Evolutionary conservation across 306 rosid genomes (phyloP).

Genomic region (Crotalaria pallida): DNA sequence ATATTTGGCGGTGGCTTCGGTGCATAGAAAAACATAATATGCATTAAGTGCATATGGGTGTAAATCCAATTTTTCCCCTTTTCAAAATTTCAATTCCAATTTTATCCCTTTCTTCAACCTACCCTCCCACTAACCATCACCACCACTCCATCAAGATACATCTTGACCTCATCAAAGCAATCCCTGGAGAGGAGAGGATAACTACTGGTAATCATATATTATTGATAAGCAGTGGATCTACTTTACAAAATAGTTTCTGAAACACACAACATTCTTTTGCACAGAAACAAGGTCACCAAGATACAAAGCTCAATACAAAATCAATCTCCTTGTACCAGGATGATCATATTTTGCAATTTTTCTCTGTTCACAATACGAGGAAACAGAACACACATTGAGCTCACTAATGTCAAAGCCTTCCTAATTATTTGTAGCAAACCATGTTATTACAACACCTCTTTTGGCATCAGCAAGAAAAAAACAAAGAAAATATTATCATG

Average conservation of each 20-base stretch:
- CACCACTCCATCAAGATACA: too few relatives aligned
- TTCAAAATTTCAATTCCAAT: too few relatives aligned
- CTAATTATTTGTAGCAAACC: constrained; percentile 38
- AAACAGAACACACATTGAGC: constrained; percentile 24
- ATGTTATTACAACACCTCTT: constrained; percentile 28
- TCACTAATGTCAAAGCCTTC: constrained; percentile 16
- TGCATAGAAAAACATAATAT: too few relatives aligned
- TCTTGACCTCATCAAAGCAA: too few relatives aligned
- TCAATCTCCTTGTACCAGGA: constrained; percentile 24
- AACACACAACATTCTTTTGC: constrained; percentile 38
- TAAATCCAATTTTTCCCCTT: too few relatives aligned
- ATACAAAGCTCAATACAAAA: constrained; percentile 35
- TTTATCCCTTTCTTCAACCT: too few relatives aligned
- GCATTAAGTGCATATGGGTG: too few relatives aligned
- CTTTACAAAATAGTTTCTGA: constrained; percentile 39
- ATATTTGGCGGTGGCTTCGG: too few relatives aligned
- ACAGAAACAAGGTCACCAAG: constrained; percentile 27
- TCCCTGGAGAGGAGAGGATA: too few relatives aligned
- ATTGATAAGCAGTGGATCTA: constrained; percentile 23
- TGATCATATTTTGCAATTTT: constrained; percentile 13
- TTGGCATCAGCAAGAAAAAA: constrained; percentile 15
- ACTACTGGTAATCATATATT: not conserved
- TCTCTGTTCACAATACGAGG: constrained; percentile 20
- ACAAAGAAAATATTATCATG: constrained; percentile 18
- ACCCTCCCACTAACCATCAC: too few relatives aligned